Base-by-base conservation (phyloP, 2,329 filamentous ascomycete genomes). In the Septoria linicola region DNA sequence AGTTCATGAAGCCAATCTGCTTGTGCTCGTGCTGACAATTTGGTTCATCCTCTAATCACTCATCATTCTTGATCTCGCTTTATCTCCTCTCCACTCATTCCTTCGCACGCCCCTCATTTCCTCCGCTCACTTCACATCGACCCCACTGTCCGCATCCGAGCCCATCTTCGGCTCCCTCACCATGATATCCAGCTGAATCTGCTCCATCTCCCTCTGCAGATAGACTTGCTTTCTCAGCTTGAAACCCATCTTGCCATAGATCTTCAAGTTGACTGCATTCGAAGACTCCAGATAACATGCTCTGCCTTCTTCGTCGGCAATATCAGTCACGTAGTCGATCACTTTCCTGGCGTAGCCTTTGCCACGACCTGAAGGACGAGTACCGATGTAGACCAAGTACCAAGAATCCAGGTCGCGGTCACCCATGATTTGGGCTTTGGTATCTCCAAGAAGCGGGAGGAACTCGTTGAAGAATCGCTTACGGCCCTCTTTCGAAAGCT, bases 361-460 rank as follows among this genome's bases (percentile, higher is more conserved):
- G 41, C 87, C 82, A 54, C 85, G 81, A 3, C 84, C 82, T 55
- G 76, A 77, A 27, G 85, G 82, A 68, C 84, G 86, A 43, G 87
- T 90, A 56, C 88, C 89, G 55, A 95, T 76, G 70, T 92, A 93
- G 41, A 90, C 87, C 48, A 95, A 82, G 68, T 93, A 93, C 78
- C 88, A 93, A 65, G 80, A 83, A 54, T 86, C 76, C 60, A 76
- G 68, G 66, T 89, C 84, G 43, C 82, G 78, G 32, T 79, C 75
- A 17, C 85, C 84, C 69, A 93, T 79, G 55, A 87, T 77, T 55
- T 81, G 76, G 54, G 77, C 73, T 74, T 91, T 91, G 64, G 85
- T 85, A 60, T 83, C 74, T 70, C 88, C 82, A 58, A 93, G 78
- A 39, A 89, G 76, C 13, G 88, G 87, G 41, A 90, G 70, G 70